phyloP scores from a whole-genome alignment of 257 asterid species.

The Solanum infundibuliforme region DNA sequence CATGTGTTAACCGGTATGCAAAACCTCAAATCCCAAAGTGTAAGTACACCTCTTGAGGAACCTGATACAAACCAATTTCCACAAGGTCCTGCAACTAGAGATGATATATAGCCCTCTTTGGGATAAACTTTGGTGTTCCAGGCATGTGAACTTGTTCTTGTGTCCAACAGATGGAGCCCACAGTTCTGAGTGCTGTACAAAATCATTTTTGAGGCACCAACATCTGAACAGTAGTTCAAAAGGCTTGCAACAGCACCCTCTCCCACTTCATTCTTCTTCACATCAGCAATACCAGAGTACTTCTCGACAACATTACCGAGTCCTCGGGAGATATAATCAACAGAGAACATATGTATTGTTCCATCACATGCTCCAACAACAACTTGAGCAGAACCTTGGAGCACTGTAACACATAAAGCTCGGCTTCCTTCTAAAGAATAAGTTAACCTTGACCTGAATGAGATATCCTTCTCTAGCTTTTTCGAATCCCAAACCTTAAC shows the following conservation, averaged over 20 bases:
- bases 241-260: slow-evolving; percentile 87
- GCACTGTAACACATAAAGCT: slow-evolving; percentile 76
- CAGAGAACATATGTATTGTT: slow-evolving; percentile 74
- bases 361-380: slow-evolving; percentile 96
- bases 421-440: slow-evolving; percentile 83
- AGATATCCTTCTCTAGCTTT: slow-evolving; percentile 96
- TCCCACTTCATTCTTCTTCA: slow-evolving; percentile 47
- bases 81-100: slow-evolving; percentile 87
- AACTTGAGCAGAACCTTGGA: slow-evolving; percentile 76
- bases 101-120: slow-evolving; percentile 78
- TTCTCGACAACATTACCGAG: slow-evolving; percentile 90
- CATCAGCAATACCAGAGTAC: slow-evolving; percentile 86
- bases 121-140: slow-evolving; percentile 82
- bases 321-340: slow-evolving; percentile 88
- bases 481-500: slow-evolving; percentile 98
- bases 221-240: slow-evolving; percentile 77
- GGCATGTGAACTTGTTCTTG: slow-evolving; percentile 54
- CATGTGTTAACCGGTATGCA: slow-evolving; percentile 93
- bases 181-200: slow-evolving; percentile 81
- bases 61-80: slow-evolving; percentile 99
- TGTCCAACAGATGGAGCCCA: slow-evolving; percentile 93
- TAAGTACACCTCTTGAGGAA: slow-evolving; percentile 93
- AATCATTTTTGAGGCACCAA: slow-evolving; percentile 54
- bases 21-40: slow-evolving; percentile 97
- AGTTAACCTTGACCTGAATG: slow-evolving; percentile 89